Base-by-base conservation (phyloP, 768 basidiomycete genomes). In the Cyclocybe aegerita region DNA sequence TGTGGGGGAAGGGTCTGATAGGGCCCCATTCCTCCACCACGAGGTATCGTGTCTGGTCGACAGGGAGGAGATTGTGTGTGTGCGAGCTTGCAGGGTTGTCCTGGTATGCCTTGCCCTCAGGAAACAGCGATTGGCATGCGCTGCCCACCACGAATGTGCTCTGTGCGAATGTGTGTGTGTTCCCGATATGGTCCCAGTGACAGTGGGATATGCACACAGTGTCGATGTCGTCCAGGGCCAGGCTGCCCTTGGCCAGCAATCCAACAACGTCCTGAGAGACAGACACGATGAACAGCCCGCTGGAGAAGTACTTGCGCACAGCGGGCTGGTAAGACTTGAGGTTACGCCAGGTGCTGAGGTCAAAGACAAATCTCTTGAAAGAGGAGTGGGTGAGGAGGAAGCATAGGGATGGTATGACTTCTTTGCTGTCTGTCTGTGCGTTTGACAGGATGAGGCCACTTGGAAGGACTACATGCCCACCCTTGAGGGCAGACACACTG, bases 131-230 rank as follows among this genome's bases (percentile, higher is more conserved):
- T 39, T 64, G 64, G 9, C 70, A 65, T 10, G 61, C 73, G 10
- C n/a, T n/a, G n/a, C n/a, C n/a, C n/a, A n/a, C 68, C 40, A 83
- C 49, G 58, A 85, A 78, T 1, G 63, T 68, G 39, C 77, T 72
- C 9, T 65, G 71, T 2, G 72, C 62, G 58, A 83, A 84, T 1
- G 69, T 71, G 2, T 57, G 49, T 8, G 72, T 65, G 54, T 83
- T 68, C 1, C 82, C 82, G 40, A 75, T 66, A 62, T 77, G 74
- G 59, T 83, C 82, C 59, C 73, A 83, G 57, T 83, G 81, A 34
- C 76, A 57, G 54, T 85, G 83, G 23, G 78, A 80, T 30, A 82
- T 43, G 37, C 75, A 70, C 35, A 82, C 71, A 5, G 68, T 68
- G 16, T 72, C 61, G 45, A 83, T 70, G 12, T 79, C 68, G 7